These are phyloP conservation scores for Huntiella omanensis DNA, from an alignment of 2,329 filamentous ascomycete species.

Conservation along the genomic window DNA sequence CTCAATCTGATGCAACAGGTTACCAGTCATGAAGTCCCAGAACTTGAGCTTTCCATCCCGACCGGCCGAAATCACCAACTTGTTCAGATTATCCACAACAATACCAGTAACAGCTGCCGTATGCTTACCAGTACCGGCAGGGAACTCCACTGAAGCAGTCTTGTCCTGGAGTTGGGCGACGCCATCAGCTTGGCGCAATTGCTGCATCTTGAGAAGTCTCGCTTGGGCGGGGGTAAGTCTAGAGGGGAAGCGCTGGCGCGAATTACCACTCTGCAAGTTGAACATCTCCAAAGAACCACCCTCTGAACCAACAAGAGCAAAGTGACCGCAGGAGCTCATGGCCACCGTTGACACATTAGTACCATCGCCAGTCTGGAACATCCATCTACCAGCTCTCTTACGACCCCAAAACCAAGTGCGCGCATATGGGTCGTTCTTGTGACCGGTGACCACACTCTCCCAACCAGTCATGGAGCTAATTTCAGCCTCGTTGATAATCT, in stretches of 20 bases:
- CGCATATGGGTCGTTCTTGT: slow-evolving; percentile 65
- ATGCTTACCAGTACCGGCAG: slow-evolving; percentile 50
- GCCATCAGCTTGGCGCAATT: slow-evolving; percentile 38
- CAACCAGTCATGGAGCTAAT: slow-evolving; percentile 68
- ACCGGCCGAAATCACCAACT: slow-evolving; percentile 66
- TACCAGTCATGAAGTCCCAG: slow-evolving; percentile 83
- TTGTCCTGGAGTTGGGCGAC: slow-evolving; percentile 31
- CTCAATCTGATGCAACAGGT: slow-evolving; percentile 60
- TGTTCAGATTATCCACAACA: slow-evolving; percentile 76
- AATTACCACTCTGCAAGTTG: slow-evolving; percentile 83
- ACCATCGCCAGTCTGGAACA: slow-evolving; percentile 68
- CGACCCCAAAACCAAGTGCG: slow-evolving; percentile 98
- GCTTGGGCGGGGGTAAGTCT: slow-evolving; percentile 60
- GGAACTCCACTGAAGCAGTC: slow-evolving; percentile 25
- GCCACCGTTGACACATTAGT: slow-evolving; percentile 72
- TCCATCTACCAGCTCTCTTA: slow-evolving; percentile 83
- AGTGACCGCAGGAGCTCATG: slow-evolving; percentile 82
- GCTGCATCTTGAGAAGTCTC: slow-evolving; percentile 51
- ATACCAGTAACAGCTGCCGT: slow-evolving; percentile 69
- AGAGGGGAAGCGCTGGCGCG: slow-evolving; percentile 74
- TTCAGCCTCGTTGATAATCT: slow-evolving; percentile 49
- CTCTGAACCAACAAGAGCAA: slow-evolving; percentile 73
- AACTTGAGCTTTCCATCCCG: slow-evolving; percentile 91
- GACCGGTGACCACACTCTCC: slow-evolving; percentile 92
- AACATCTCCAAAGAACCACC: slow-evolving; percentile 81